These are phyloP conservation scores for Musa acuminata DNA, from an alignment of 176 grass and related monocot genomes.

Conservation along the genomic window DNA sequence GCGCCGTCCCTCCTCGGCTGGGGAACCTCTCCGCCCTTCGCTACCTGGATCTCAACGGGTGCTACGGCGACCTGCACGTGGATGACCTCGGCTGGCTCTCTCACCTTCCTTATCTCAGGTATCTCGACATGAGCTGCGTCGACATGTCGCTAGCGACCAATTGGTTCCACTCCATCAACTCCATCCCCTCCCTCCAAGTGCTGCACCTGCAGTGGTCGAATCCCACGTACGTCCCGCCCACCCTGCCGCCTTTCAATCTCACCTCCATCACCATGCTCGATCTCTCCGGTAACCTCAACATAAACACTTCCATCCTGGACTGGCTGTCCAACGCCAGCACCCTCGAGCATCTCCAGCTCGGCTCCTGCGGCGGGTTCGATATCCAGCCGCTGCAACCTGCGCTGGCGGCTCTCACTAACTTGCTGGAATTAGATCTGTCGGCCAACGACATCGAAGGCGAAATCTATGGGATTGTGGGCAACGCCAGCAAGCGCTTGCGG, in stretches of 20 bases:
- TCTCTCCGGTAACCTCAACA: slow-evolving; percentile 21
- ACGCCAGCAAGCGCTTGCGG: too few relatives aligned
- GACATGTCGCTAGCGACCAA: background rate
- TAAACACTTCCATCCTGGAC: slow-evolving; percentile 11
- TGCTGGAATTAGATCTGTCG: background rate
- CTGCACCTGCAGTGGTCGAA: too few relatives aligned
- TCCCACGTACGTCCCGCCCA: slow-evolving; percentile 6
- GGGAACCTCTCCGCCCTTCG: slow-evolving; percentile 25
- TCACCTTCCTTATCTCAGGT: too few relatives aligned
- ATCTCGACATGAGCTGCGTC: too few relatives aligned
- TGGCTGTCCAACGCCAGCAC: slow-evolving; percentile 30
- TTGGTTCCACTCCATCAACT: too few relatives aligned
- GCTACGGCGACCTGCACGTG: too few relatives aligned
- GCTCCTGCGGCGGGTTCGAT: background rate
- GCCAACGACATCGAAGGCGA: too few relatives aligned
- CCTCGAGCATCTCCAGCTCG: slow-evolving; percentile 15
- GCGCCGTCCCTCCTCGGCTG: slow-evolving; percentile 24
- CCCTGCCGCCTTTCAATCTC: slow-evolving; percentile 15
- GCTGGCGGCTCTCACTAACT: slow-evolving; percentile 20
- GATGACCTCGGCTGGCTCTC: too few relatives aligned
- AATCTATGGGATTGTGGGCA: too few relatives aligned
- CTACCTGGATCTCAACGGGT: slow-evolving; percentile 19
- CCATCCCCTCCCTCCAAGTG: too few relatives aligned
- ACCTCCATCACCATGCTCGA: slow-evolving; percentile 25
- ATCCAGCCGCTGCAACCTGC: slow-evolving; percentile 14